Base-by-base conservation (phyloP, 352 stramenopile genomes). In the Phytophthora palmivora region DNA sequence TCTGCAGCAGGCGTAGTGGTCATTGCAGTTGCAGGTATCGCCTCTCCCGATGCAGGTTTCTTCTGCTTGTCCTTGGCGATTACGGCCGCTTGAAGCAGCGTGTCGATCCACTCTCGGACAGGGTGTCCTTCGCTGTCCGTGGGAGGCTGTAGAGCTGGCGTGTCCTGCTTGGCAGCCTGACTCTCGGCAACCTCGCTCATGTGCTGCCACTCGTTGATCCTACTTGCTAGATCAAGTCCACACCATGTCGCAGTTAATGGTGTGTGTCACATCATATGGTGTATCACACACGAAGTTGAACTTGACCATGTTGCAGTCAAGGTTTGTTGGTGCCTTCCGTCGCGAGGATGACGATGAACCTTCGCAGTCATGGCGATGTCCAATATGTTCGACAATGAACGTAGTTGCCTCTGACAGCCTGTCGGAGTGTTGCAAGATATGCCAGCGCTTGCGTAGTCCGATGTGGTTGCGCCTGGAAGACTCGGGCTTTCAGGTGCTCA, bases 61-160 rank as follows among this genome's bases (percentile, higher is more conserved):
- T 70, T 66, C 33, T 70, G 63, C 53, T 89, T 87, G 45, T 77
- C 76, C 52, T 88, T 89, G 22, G 84, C 83, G 51, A 93, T 90
- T 12, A 83, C 84, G 3, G 82, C 84, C 11, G 84, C 84, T 69
- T 89, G 82, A 12, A 93, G 78, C 22, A 93, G 71, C 50, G 82
- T 91, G 32, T 93, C 79, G 41, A 91, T 93, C 84, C 82, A 93
- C 67, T 91, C 84, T 14, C 76, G 74, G 22, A 88, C 76, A 19
- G 82, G 82, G 16, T 75, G 59, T 1, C 55, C 72, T 39, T 76
- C 38, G 10, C 26, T 42, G 24, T 63, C 44, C 6, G 48, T 63
- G 30, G 52, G 48, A 52, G 53, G 51, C 36, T 74, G 24, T 6
- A 33, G n/a, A 19, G 21, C 26, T 18, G 58, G 28, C 18, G 26